Base-by-base conservation (phyloP, 805 yeast species). In the Lipomyces yamanashiensis region DNA sequence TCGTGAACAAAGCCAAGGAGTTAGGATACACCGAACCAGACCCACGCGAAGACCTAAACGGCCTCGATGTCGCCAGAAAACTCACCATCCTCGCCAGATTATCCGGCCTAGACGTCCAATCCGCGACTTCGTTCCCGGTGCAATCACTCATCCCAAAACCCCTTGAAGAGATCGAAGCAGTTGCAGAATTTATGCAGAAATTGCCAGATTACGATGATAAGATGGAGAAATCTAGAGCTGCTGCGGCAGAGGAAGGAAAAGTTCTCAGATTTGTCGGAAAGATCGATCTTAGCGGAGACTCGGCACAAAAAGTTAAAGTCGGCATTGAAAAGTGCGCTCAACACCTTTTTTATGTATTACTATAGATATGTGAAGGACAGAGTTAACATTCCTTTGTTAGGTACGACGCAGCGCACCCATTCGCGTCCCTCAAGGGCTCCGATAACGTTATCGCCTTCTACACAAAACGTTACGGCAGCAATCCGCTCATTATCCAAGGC, bases 21-120 rank as follows among this genome's bases (percentile, higher is more conserved):
- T 81, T 91, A 69, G 99, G 99, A 57, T 95, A 91, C 84, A 93
- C 98, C 48, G 99, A 95, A 79, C 99, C 99, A 55, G 99, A 95
- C 77, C 99, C 99, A 77, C 88, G 99, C 79, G 99, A 95, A 77
- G 99, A 95, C 76, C 85, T 95, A 77, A 95, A 93, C 77, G 99
- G 99, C 59, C 83, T 95, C 75, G 99, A 95, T 75, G 97, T 95
- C 66, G 99, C 99, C 50, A 88, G 99, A 84, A 95, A 95, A 78
- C 97, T 95, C 37, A 92, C 99, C 33, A 95, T 95, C 69, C 84
- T 95, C 67, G 96, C 97, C 53, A 89, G 99, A 82, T 84, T 95
- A 59, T 83, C 97, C 15, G 99, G 99, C 2, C 83, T 89, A 59
- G 80, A 85, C 64, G 90, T 95, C 44, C 88, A 87, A 74, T 87